Conservation (phyloP, 1,284 basidiomycete genomes). For the Pholiota adiposa region DNA sequence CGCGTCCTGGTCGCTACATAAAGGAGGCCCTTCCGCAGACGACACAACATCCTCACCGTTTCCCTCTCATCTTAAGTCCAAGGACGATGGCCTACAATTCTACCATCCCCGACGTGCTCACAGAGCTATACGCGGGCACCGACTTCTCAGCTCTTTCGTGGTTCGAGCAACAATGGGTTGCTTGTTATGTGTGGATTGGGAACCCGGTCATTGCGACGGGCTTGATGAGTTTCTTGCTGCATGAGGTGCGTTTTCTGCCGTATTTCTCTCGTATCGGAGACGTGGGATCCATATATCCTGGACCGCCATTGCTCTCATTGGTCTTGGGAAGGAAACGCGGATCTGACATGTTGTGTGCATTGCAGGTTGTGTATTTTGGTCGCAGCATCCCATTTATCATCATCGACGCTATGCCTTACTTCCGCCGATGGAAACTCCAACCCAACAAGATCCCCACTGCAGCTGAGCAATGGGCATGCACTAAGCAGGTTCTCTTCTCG, state of each 20-base stretch:
- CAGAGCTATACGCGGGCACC: constrained; percentile 54
- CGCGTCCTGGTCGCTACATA: background rate
- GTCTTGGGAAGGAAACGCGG: too few relatives aligned
- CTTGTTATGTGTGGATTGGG: constrained; percentile 86
- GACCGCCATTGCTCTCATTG: too few relatives aligned
- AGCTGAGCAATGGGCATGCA: constrained; percentile 94
- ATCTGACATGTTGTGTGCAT: background rate
- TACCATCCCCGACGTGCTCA: constrained; percentile 17
- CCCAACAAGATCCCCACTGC: constrained; percentile 82
- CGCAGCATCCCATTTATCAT: constrained; percentile 96
- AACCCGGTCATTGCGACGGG: constrained; percentile 96
- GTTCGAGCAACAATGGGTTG: constrained; percentile 81
- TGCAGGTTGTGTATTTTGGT: constrained; percentile 94
- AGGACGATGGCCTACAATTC: constrained; percentile 4
- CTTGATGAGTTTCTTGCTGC: constrained; percentile 90
- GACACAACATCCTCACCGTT: too few relatives aligned
- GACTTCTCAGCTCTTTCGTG: constrained; percentile 74
- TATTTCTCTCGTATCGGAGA: background rate
- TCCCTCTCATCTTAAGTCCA: too few relatives aligned
- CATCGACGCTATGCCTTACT: constrained; percentile 93
- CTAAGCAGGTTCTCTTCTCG: constrained; percentile 91
- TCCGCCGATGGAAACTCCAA: constrained; percentile 95
- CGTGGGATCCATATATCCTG: background rate
- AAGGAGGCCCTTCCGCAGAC: background rate
- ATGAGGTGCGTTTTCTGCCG: constrained; percentile 70